These are phyloP conservation scores for Eimeria sp. DNA, from an alignment of 169 alveolate species.

Conservation along the genomic window DNA sequence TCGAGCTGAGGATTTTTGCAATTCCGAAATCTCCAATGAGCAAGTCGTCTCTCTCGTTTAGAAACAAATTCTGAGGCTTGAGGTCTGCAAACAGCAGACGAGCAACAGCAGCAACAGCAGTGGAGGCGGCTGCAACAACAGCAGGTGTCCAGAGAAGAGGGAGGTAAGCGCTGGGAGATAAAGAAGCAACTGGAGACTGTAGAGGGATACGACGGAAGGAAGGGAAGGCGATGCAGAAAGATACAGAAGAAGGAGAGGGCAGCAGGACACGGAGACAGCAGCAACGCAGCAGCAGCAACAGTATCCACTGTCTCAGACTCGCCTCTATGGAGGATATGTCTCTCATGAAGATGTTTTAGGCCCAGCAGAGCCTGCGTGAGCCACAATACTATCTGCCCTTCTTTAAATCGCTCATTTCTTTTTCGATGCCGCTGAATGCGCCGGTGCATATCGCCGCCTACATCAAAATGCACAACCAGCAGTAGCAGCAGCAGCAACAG, in stretches of 20 bases:
- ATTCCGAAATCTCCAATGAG: constrained; percentile 97
- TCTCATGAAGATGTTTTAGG: constrained; percentile 91
- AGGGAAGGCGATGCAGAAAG: not conserved
- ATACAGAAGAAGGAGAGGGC: not conserved
- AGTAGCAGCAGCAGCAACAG: not conserved
- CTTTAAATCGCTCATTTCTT: constrained; percentile 37
- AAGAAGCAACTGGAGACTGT: not conserved
- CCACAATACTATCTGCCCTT: constrained; percentile 90
- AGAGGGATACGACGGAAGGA: not conserved
- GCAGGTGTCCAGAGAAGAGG: not conserved
- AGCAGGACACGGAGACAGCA: not conserved
- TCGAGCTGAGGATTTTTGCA: constrained; percentile 94
- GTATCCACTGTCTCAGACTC: not conserved
- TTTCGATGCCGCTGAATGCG: constrained; percentile 58
- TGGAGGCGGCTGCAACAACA: not conserved
- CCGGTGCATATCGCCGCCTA: constrained; percentile 81
- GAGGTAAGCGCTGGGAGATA: not conserved
- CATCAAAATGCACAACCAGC: not conserved
- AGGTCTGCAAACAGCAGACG: constrained; percentile 78
- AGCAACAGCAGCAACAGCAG: too few relatives aligned
- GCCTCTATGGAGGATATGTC: constrained; percentile 95
- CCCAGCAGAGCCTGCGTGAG: constrained; percentile 93
- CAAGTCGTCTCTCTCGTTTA: constrained; percentile 92
- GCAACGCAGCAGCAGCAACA: not conserved
- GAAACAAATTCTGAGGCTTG: constrained; percentile 95